Conservation (phyloP, 768 basidiomycete species). For the Boletus reticulatus region DNA sequence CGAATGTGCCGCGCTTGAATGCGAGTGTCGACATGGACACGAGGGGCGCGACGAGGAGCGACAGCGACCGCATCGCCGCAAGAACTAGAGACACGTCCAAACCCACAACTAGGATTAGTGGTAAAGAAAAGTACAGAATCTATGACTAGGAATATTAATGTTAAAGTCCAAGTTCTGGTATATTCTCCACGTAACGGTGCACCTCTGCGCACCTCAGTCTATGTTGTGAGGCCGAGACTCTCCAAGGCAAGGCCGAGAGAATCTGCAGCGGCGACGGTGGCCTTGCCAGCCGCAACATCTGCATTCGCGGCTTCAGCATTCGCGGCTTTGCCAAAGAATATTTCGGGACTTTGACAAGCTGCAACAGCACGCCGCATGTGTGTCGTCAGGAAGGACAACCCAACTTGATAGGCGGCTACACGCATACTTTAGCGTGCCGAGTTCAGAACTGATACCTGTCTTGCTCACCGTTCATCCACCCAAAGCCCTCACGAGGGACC, state of each 20-base stretch:
- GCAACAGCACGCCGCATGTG: conserved; percentile 96
- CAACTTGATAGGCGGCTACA: conserved; percentile 92
- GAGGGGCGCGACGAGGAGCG: conserved; percentile 33
- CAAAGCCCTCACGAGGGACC: conserved; percentile 96
- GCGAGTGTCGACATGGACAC: conserved; percentile 40
- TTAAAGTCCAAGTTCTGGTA: conserved; percentile 3
- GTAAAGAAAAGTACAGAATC: too few relatives aligned
- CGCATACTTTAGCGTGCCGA: conserved; percentile 3
- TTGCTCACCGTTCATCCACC: conserved; percentile 91
- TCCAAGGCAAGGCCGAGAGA: conserved; percentile 68
- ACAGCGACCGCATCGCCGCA: conserved; percentile 17
- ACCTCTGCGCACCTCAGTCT: not conserved
- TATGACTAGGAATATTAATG: too few relatives aligned
- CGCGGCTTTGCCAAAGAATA: conserved; percentile 67
- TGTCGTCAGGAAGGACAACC: conserved; percentile 88
- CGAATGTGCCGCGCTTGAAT: conserved; percentile 86
- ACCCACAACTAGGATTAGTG: too few relatives aligned
- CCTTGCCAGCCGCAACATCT: conserved; percentile 34
- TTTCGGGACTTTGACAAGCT: conserved; percentile 89
- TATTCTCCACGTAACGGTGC: conserved; percentile 6
- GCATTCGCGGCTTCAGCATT: conserved; percentile 34
- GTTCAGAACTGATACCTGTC: not conserved
- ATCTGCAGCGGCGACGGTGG: conserved; percentile 43
- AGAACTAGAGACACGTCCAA: not conserved
- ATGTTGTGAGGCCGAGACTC: conserved; percentile 34